These are phyloP conservation scores for Penicillium polonicum DNA, from an alignment of 2,329 filamentous ascomycete genomes.

Conservation along the genomic window DNA sequence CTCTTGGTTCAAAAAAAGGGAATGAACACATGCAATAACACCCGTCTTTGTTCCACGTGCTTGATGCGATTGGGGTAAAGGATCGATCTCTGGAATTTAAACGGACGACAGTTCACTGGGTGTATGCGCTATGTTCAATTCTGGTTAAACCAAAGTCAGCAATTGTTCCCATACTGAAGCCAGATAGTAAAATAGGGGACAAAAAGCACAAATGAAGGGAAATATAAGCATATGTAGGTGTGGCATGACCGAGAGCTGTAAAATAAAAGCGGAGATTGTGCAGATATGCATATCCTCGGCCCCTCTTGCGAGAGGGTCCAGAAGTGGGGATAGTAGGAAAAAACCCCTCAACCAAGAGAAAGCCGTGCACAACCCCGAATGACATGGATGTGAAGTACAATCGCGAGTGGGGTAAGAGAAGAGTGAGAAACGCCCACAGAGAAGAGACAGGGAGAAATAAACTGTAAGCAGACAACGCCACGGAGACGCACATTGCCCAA, in stretches of 20 bases:
- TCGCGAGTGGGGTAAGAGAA: not conserved
- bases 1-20: not conserved
- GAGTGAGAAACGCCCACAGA: not conserved
- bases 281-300: slow-evolving; percentile 4
- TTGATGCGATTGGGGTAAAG: slow-evolving; percentile 4
- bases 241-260: slow-evolving; percentile 2
- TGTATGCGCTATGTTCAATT: slow-evolving; percentile 18
- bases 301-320: slow-evolving; percentile 3
- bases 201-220: not conserved
- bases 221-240: not conserved
- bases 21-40: slow-evolving; percentile 13
- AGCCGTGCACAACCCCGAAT: not conserved
- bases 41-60: slow-evolving; percentile 20
- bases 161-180: not conserved
- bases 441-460: not conserved
- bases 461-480: not conserved
- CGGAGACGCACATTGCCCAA: not conserved
- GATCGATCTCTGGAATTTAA: slow-evolving; percentile 11
- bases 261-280: slow-evolving; percentile 2
- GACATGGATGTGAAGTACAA: not conserved
- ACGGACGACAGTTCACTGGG: slow-evolving; percentile 4
- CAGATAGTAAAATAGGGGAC: not conserved
- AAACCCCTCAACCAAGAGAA: not conserved
- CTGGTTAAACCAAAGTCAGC: not conserved
- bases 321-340: not conserved